Conservation (phyloP, 2,329 filamentous ascomycete species). For the Lecanoromycetidae sp. region DNA sequence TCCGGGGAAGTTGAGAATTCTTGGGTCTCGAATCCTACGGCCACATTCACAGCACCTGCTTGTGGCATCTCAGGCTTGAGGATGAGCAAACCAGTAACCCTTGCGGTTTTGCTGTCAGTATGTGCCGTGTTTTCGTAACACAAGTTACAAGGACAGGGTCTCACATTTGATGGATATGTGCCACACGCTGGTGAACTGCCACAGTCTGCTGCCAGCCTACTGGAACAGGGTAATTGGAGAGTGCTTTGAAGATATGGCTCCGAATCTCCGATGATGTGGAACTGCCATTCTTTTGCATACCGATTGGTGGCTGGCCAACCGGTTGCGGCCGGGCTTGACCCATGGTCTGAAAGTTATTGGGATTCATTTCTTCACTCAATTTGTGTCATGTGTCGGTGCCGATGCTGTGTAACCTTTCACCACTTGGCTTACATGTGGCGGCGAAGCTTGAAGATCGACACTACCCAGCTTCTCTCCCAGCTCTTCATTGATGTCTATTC, state of each 20-base stretch:
- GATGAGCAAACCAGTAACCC: conserved; percentile 33
- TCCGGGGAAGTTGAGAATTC: conserved; percentile 29
- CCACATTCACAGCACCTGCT: conserved; percentile 29
- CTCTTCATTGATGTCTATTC: no score
- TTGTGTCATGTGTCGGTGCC: no score
- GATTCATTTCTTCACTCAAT: conserved; percentile 10
- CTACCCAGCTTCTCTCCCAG: no score
- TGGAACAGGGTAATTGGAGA: conserved; percentile 32
- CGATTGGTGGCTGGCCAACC: conserved; percentile 1
- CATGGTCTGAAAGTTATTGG: conserved; percentile 12
- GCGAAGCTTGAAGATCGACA: no score
- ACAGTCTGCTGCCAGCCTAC: conserved; percentile 35
- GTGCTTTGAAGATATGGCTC: conserved; percentile 28
- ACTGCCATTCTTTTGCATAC: conserved; percentile 8
- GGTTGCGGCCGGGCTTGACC: background rate
- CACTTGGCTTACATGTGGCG: no score
- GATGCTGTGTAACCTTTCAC: no score
- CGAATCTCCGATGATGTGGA: conserved; percentile 18
- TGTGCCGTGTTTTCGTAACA: conserved; percentile 20
- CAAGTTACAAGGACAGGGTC: conserved; percentile 10
- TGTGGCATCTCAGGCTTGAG: conserved; percentile 32
- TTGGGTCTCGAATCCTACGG: conserved; percentile 34
- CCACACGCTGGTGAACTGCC: conserved; percentile 28
- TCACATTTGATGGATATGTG: conserved; percentile 35
- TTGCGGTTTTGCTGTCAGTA: background rate